Conservation (phyloP, 306 rosid genomes). For the Cercis canadensis region DNA sequence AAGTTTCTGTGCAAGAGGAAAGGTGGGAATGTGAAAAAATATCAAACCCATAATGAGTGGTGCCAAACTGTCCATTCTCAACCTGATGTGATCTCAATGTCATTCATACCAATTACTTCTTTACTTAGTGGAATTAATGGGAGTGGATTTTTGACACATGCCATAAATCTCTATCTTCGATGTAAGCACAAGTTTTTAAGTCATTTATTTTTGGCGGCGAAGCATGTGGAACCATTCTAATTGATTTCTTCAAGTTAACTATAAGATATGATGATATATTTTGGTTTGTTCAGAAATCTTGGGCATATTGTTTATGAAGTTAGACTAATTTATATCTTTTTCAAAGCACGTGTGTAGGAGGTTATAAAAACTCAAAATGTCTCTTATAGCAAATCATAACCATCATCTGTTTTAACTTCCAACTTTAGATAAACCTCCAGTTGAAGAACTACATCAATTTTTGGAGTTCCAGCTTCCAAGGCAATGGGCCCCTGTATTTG, state of each 20-base stretch:
- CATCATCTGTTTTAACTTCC: conserved; percentile 20
- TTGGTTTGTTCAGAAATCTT: neutral
- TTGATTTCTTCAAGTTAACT: conserved; percentile 14
- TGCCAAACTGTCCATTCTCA: conserved; percentile 71
- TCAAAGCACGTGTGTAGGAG: neutral
- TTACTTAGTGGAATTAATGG: conserved; percentile 85
- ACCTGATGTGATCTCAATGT: conserved; percentile 86
- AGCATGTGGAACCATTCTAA: conserved; percentile 30
- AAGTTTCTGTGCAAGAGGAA: conserved; percentile 73
- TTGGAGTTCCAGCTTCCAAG: conserved; percentile 85
- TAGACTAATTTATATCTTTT: no score
- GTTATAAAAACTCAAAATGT: neutral
- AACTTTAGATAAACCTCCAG: conserved; percentile 70
- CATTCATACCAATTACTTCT: conserved; percentile 82
- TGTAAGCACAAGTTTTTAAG: conserved; percentile 61
- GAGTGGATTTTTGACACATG: conserved; percentile 89
- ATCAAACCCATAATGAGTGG: conserved; percentile 67
- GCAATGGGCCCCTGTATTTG: conserved; percentile 76
- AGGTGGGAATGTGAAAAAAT: conserved; percentile 69
- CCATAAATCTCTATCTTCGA: conserved; percentile 86
- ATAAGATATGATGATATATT: neutral
- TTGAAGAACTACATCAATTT: conserved; percentile 77
- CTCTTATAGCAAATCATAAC: neutral
- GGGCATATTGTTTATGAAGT: no score
- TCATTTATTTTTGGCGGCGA: conserved; percentile 24